These are phyloP conservation scores for Leersia perrieri DNA, from an alignment of 176 grass and related monocot genomes.

Conservation along the genomic window DNA sequence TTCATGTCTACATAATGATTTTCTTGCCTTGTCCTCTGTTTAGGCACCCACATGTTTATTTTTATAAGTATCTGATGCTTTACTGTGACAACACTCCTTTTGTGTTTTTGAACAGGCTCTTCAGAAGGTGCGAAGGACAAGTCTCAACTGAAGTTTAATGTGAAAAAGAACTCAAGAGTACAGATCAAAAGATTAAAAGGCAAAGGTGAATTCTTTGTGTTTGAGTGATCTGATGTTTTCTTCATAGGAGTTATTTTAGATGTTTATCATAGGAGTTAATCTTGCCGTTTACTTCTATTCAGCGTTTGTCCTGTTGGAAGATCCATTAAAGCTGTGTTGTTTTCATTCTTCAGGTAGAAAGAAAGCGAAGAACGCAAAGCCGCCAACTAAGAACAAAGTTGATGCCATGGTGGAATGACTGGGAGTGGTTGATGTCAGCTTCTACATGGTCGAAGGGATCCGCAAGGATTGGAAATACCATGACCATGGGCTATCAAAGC, in stretches of 20 bases:
- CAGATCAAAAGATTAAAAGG: slow-evolving; percentile 70
- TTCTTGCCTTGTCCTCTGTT: neutral
- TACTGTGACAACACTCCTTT: neutral
- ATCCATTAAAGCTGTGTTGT: neutral
- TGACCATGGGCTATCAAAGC: neutral
- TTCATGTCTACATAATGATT: neutral
- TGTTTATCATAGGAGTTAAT: slow-evolving; percentile 1
- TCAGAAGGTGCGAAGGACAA: slow-evolving; percentile 43
- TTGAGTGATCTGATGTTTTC: neutral
- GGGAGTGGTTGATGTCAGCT: neutral
- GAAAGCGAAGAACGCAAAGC: slow-evolving; percentile 51
- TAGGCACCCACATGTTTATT: neutral
- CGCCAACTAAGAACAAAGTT: slow-evolving; percentile 18
- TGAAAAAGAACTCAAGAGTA: slow-evolving; percentile 67
- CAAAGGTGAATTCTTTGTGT: slow-evolving; percentile 41
- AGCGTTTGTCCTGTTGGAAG: neutral
- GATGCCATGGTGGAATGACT: slow-evolving; percentile 69
- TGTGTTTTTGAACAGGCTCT: slow-evolving; percentile 34
- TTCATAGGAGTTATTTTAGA: neutral
- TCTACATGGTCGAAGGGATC: neutral
- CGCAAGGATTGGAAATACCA: neutral
- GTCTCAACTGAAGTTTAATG: slow-evolving; percentile 43
- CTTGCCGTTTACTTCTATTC: neutral
- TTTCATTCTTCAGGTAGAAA: slow-evolving; percentile 55
- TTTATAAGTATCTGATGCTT: neutral